Evolutionary conservation across 768 basidiomycete species (phyloP), one percentile per base, ranked within the genome.

Genomic region (Leccinellum luteum): DNA sequence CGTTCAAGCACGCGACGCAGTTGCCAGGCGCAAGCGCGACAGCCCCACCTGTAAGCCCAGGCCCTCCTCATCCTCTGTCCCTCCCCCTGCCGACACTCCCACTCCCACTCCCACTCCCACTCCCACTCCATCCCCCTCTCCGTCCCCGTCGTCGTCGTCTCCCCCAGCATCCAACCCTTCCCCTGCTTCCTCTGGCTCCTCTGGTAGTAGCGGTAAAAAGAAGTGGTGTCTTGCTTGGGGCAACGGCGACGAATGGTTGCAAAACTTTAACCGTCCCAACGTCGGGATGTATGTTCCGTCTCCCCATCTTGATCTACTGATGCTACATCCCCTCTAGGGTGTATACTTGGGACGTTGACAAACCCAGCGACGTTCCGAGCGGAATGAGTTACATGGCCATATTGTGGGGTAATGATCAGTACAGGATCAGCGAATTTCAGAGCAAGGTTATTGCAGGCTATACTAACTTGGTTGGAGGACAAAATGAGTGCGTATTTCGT

Each of bases 161-260:
- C 25, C 61, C 34, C 25, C 69, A 3, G 41, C 72, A n/a, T 51
- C 72, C 6, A 58, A 60, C 32, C 23, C 64, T 25, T 38, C 35
- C 6, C 35, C 35, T 5, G 7, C 35, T 2, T 23, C 44, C 9
- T 19, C n/a, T 21, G 43, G 13, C 57, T 32, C 1, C 52, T 28
- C 4, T 14, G 12, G 38, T 27, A n/a, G 23, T 35, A 55, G 30
- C 61, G 12, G 30, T 31, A 30, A 52, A 19, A 69, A 70, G 43
- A 90, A 91, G 72, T 77, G 81, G 44, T 83, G 89, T 60, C 68
- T 88, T 19, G 87, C 80, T 21, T 92, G 87, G 85, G 77, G 84
- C 34, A 78, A 83, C 54, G 78, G 78, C 50, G 74, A 81, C 59
- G 70, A 75, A 55, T 52, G 64, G 27, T 75, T 92, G 54, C 55